These are phyloP conservation scores for Barnettozyma botsteinii DNA, from an alignment of 805 yeast species.

Conservation along the genomic window DNA sequence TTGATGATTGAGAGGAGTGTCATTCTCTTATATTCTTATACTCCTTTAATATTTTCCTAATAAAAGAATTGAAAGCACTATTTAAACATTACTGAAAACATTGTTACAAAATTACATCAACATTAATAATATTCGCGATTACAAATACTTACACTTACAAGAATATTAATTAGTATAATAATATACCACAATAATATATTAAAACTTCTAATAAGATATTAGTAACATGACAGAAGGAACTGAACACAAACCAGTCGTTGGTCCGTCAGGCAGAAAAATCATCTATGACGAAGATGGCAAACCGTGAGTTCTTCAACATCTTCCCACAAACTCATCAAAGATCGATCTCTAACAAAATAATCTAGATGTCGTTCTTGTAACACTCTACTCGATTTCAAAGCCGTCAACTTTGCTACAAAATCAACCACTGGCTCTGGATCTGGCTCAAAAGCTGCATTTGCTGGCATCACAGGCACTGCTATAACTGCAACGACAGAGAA, in stretches of 20 bases:
- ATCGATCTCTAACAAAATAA: too few species aligned
- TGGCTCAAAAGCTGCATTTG: slow-evolving; percentile 7
- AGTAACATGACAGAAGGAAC: too few species aligned
- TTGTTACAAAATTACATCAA: too few species aligned
- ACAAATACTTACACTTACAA: too few species aligned
- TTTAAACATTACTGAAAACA: too few species aligned
- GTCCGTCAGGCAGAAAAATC: slow-evolving; percentile 61
- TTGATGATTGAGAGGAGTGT: slow-evolving; percentile 75
- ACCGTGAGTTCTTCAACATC: slow-evolving; percentile 54
- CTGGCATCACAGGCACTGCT: slow-evolving; percentile 15
- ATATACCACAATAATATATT: too few species aligned
- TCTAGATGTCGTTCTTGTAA: slow-evolving; percentile 78
- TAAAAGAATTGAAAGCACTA: neutral
- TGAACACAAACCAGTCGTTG: slow-evolving; percentile 41
- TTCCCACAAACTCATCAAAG: slow-evolving; percentile 4
- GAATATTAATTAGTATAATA: too few species aligned
- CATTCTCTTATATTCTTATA: slow-evolving; percentile 37
- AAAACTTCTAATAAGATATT: too few species aligned
- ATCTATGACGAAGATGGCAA: slow-evolving; percentile 85
- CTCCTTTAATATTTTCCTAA: neutral
- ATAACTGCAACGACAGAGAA: slow-evolving; percentile 2
- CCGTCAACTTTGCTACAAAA: slow-evolving; percentile 36
- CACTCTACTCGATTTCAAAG: slow-evolving; percentile 69
- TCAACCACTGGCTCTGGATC: slow-evolving; percentile 10
- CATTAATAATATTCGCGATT: too few species aligned